Base-by-base conservation (phyloP, 805 yeast species). In the Maudiozyma turicensis region DNA sequence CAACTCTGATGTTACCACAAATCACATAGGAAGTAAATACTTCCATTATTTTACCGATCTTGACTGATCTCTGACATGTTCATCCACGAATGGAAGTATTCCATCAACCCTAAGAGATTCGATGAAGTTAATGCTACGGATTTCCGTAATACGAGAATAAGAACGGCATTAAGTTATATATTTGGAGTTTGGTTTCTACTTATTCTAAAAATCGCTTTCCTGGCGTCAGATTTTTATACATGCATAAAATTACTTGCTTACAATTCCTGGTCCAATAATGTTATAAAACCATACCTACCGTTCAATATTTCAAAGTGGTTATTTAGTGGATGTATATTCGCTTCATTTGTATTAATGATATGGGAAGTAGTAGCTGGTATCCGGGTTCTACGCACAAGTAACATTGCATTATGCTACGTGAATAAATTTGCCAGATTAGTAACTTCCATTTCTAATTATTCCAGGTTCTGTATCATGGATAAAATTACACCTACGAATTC, bases 221-320 rank as follows among this genome's bases (percentile, higher is more conserved):
- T 77, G 46, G 86, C 72, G 1, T 75, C 85, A 2, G 96, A 87
- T 68, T 72, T 86, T 26, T 87, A 85, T 68, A 86, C 95, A 0
- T 79, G 91, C 63, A 67, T 87, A 50, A 79, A 77, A 56, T 74
- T 87, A 39, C 70, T 87, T 55, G 91, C 84, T 1, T 80, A 81
- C 64, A 76, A 83, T 58, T 70, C 76, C 47, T 84, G 91, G 90
- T 73, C 82, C 6, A 71, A 78, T 4, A 64, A 71, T 40, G 73
- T 75, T 46, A 65, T 73, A 40, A 58, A 69, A 48, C 81, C 82
- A 3, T 69, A 65, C 49, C 59, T 77, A 8, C 69, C 80, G 1
- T 72, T 75, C 52, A 76, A 58, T 60, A 78, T 73, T 50, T 75
- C 72, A 50, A 77, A 69, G 60, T 84, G 90, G 90, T 67, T 84